Evolutionary conservation across 495 filamentous ascomycete genomes (phyloP), one percentile per base, ranked within the genome.

Genomic region (Massariosphaeria phaeospora): DNA sequence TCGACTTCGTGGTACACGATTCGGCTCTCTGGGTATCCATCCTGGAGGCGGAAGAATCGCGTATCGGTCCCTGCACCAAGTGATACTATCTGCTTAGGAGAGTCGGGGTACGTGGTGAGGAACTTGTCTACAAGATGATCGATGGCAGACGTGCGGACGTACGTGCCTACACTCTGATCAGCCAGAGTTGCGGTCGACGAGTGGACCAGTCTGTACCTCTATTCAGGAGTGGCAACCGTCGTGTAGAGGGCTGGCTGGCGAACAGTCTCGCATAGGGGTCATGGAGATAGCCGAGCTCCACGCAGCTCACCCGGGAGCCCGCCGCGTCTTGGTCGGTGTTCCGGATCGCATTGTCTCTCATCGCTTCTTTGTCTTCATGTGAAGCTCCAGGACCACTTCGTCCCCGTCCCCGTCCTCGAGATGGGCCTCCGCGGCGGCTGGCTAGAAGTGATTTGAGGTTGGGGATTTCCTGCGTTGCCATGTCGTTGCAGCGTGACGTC

Each of bases 21-120:
- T 36, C 54, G 47, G 46, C 21, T 46, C 64, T 15, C 26, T 57
- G 69, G 65, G 29, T 67, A 49, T 24, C 64, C 44, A 6, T 55
- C 55, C 29, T 82, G 71, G 35, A 91, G 74, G 20, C 89, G 84
- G 56, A 95, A 87, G 62, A 79, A 83, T 17, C 93, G 80, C 7
- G 93, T 98, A 63, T 98, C 93, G 6, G 91, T 90, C 15, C 93
- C 93, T 20, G 93, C 93, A 39, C 94, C 93, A 1, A 98, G 80
- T 2, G 90, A 96, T 48, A 97, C 80, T 45, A 98, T 91, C 64
- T 98, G 93, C 64, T 85, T 88, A 46, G 67, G 68, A 2, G 57
- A 39, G 13, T 41, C 38, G 3, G 64, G 59, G 18, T 29, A 17
- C 12, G 60, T 52, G 8, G 35, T 52, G 41, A 97, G 78, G 67